Evolutionary conservation across 306 rosid genomes (phyloP).

Genomic region (Hippophae rhamnoides): DNA sequence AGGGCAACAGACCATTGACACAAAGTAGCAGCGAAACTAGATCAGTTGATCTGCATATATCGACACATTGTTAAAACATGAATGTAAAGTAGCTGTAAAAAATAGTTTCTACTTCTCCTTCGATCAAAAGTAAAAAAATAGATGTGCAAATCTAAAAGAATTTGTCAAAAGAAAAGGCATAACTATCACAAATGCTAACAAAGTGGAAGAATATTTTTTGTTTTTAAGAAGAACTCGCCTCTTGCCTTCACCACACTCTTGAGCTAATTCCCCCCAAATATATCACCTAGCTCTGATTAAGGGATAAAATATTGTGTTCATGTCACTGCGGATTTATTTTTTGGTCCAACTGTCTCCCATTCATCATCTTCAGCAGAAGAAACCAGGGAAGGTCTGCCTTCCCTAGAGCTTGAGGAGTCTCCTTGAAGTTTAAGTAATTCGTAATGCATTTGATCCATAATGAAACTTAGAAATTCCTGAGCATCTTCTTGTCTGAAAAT

Average conservation of each 20-base stretch:
- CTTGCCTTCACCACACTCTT: constrained; percentile 68
- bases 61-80: no score
- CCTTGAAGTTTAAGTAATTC: constrained; percentile 82
- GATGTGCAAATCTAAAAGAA: no score
- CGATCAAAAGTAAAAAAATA: no score
- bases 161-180: no score
- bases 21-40: no score
- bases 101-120: no score
- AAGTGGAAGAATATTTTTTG: constrained; percentile 1
- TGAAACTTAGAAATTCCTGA: constrained; percentile 90
- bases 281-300: constrained; percentile 55
- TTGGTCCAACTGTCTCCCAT: constrained; percentile 96
- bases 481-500: constrained; percentile 93
- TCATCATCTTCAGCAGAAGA: constrained; percentile 83
- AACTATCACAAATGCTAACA: background rate
- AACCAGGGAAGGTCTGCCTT: constrained; percentile 53
- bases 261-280: constrained; percentile 73
- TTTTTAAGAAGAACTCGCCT: constrained; percentile 33
- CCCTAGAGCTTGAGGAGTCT: constrained; percentile 34
- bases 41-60: no score
- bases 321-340: constrained; percentile 90
- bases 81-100: no score
- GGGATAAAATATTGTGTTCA: constrained; percentile 81
- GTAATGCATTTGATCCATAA: constrained; percentile 85
- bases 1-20: no score